Evolutionary conservation across 1,139 yeast species (phyloP).

Genomic region (Tardiomyces depauwii): DNA sequence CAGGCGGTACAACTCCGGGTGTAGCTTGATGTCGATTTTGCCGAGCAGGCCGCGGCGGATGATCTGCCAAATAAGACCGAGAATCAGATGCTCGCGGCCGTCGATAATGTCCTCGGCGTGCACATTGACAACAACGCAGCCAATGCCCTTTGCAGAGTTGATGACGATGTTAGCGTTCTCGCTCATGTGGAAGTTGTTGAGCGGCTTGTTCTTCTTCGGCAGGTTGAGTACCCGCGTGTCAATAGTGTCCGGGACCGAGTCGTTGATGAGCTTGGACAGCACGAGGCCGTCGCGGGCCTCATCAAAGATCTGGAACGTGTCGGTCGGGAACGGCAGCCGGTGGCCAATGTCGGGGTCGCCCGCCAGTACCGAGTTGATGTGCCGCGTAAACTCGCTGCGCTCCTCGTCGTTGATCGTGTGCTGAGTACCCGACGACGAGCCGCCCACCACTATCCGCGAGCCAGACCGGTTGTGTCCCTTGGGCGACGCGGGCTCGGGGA

Average conservation of each 20-base stretch:
- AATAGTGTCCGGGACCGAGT: slow-evolving; percentile 95
- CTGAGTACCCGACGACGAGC: slow-evolving; percentile 83
- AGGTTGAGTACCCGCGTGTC: slow-evolving; percentile 93
- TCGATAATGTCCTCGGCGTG: slow-evolving; percentile 96
- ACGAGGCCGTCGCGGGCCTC: slow-evolving; percentile 95
- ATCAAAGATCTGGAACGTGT: slow-evolving; percentile 90
- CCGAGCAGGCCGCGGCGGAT: slow-evolving; percentile 90
- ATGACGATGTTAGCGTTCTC: slow-evolving; percentile 97
- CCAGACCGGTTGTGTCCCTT: slow-evolving; percentile 2
- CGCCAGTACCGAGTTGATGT: slow-evolving; percentile 79
- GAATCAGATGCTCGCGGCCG: slow-evolving; percentile 89
- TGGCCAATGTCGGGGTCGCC: slow-evolving; percentile 86
- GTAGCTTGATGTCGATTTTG: slow-evolving; percentile 90
- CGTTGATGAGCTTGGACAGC: slow-evolving; percentile 85
- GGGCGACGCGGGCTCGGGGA: neutral
- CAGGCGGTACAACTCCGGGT: slow-evolving; percentile 91
- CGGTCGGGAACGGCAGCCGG: slow-evolving; percentile 85
- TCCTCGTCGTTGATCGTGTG: slow-evolving; percentile 98
- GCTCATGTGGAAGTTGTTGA: slow-evolving; percentile 89
- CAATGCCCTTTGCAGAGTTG: slow-evolving; percentile 97
- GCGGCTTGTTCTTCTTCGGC: slow-evolving; percentile 70
- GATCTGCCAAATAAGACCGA: slow-evolving; percentile 97
- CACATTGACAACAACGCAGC: slow-evolving; percentile 94
- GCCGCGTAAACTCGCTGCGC: slow-evolving; percentile 89
- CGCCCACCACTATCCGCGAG: slow-evolving; percentile 69